Percentiles rank a stretch among this genome's conserved stretches.
Evolutionary conservation across 2,329 filamentous ascomycete genomes (phyloP).

Genomic region (Sphaerulina musiva): DNA sequence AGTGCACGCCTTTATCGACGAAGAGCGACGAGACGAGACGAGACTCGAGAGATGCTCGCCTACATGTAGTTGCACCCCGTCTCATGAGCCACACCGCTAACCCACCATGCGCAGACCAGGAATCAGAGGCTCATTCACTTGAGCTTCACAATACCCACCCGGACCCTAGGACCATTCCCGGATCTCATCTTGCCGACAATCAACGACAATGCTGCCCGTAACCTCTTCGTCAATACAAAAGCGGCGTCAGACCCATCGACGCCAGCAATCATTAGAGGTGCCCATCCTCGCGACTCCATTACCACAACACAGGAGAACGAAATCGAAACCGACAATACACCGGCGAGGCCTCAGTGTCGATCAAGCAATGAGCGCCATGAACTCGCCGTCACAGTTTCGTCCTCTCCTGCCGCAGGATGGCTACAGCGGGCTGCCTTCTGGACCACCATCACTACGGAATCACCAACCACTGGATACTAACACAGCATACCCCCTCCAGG

Average conservation of each 20-base stretch:
- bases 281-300: slow-evolving; percentile 60
- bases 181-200: slow-evolving; percentile 12
- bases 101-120: slow-evolving; percentile 5
- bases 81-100: background rate
- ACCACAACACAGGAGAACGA: slow-evolving; percentile 47
- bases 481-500: slow-evolving; percentile 24
- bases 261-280: slow-evolving; percentile 81
- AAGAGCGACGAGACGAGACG: background rate
- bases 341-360: slow-evolving; percentile 82
- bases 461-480: slow-evolving; percentile 44
- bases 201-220: slow-evolving; percentile 61
- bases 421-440: slow-evolving; percentile 26
- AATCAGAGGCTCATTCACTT: slow-evolving; percentile 7
- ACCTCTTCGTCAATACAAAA: slow-evolving; percentile 64
- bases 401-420: slow-evolving; percentile 48
- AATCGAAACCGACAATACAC: slow-evolving; percentile 47
- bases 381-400: slow-evolving; percentile 37
- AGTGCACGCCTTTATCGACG: background rate
- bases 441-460: slow-evolving; percentile 33
- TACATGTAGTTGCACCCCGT: too few species aligned
- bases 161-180: slow-evolving; percentile 7
- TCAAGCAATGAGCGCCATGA: slow-evolving; percentile 41
- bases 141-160: slow-evolving; percentile 4
- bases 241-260: slow-evolving; percentile 69
- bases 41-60: background rate